Evolutionary conservation across 2,329 filamentous ascomycete genomes (phyloP).

Genomic region (Beauveria medogensis): DNA sequence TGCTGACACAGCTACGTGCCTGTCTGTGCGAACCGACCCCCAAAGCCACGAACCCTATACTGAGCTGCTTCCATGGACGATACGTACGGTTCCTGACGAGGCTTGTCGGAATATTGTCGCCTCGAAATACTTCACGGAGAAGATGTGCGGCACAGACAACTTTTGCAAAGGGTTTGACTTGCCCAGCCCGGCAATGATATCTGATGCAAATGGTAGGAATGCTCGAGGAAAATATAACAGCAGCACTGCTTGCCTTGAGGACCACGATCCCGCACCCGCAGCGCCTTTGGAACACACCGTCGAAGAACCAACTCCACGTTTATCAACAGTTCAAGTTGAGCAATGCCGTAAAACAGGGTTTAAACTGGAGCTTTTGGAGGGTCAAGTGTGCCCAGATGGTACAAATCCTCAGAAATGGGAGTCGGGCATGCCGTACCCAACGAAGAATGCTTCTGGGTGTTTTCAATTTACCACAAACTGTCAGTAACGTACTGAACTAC

Average conservation of each 20-base stretch:
- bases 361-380: background rate
- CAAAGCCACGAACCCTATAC: background rate
- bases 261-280: background rate
- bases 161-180: background rate
- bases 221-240: background rate
- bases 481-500: background rate
- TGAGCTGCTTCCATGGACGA: background rate
- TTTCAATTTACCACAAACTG: background rate
- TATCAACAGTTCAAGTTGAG: background rate
- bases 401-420: background rate
- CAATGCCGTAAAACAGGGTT: background rate
- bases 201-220: background rate
- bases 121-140: background rate
- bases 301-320: background rate
- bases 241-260: background rate
- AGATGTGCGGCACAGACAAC: background rate
- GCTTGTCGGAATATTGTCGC: background rate
- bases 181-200: background rate
- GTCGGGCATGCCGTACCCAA: background rate
- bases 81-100: background rate
- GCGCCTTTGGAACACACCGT: background rate
- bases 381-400: background rate
- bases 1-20: background rate
- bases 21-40: background rate
- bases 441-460: background rate